Conservation (phyloP, 495 filamentous ascomycete genomes). For the Penicillium lagena region DNA sequence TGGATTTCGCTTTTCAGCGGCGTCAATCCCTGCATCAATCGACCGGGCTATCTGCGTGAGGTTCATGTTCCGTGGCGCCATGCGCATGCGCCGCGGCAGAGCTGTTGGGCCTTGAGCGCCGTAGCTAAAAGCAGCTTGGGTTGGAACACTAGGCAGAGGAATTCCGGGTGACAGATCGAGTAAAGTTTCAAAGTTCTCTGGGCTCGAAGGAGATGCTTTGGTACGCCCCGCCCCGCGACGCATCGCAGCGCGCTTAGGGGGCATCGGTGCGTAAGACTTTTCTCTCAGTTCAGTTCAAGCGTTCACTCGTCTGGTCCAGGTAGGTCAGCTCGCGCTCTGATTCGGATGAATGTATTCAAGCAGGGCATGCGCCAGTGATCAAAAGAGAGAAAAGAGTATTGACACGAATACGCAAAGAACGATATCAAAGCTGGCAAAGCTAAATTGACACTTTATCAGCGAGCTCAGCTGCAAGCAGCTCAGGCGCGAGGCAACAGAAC, state of each 20-base stretch:
- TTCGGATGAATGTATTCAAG: too few species aligned
- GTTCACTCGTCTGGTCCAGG: background rate
- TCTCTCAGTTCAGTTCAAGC: too few species aligned
- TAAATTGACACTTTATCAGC: too few species aligned
- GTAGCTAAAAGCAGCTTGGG: slow-evolving; percentile 27
- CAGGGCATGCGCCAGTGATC: too few species aligned
- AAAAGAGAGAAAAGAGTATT: too few species aligned
- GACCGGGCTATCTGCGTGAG: slow-evolving; percentile 16
- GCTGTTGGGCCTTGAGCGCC: slow-evolving; percentile 20
- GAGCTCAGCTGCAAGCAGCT: too few species aligned
- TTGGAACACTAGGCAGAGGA: slow-evolving; percentile 21
- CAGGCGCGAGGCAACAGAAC: too few species aligned
- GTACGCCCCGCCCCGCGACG: background rate
- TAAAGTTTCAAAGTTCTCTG: slow-evolving; percentile 9
- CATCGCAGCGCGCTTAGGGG: slow-evolving; percentile 18
- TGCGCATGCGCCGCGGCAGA: slow-evolving; percentile 17
- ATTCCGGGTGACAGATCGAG: slow-evolving; percentile 7
- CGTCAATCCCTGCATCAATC: slow-evolving; percentile 18
- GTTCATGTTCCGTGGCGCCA: slow-evolving; percentile 10
- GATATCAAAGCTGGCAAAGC: too few species aligned
- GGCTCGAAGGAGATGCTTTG: slow-evolving; percentile 1
- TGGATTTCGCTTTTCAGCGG: slow-evolving; percentile 17
- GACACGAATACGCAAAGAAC: too few species aligned
- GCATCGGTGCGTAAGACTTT: slow-evolving; percentile 4
- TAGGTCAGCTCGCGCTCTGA: background rate